Percentiles rank a stretch among this genome's conserved stretches.
Conservation (phyloP, 805 yeast species). For the Pichia cephalocereana region DNA sequence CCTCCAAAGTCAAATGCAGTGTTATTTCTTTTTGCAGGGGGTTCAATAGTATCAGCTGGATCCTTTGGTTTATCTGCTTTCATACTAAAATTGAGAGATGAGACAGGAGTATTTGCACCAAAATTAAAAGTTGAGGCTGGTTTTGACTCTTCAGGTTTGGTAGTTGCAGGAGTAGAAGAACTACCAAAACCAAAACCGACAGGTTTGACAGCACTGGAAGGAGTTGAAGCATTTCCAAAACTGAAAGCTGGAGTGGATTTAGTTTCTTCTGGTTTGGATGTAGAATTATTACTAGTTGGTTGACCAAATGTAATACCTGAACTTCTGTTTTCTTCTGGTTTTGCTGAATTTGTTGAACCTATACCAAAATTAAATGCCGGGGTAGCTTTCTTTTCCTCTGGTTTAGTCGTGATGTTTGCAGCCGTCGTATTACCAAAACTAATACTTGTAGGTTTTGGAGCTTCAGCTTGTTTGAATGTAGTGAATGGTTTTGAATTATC, state of each 20-base stretch:
- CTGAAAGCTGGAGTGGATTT: neutral
- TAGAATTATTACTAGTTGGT: too few relatives aligned
- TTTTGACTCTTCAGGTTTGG: neutral
- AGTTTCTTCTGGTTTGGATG: neutral
- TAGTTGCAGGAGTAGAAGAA: neutral
- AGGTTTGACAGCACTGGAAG: neutral
- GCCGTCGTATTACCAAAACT: too few relatives aligned
- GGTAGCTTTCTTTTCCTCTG: neutral
- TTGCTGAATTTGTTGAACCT: neutral
- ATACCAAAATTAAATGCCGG: neutral
- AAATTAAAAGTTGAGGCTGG: neutral
- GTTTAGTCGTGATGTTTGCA: neutral
- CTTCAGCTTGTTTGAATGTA: too few relatives aligned
- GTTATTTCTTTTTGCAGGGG: neutral
- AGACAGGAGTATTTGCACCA: neutral
- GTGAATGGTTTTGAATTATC: too few relatives aligned
- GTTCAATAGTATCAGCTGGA: neutral
- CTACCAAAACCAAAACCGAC: neutral
- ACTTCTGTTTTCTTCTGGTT: too few relatives aligned
- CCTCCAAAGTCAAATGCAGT: neutral
- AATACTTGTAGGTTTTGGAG: too few relatives aligned
- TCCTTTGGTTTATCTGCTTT: neutral
- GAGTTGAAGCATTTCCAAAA: neutral
- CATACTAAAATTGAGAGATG: neutral
- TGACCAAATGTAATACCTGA: too few relatives aligned